These are phyloP conservation scores for Stephanodiscus triporus DNA, from an alignment of 108 stramenopile genomes.

Conservation along the genomic window DNA sequence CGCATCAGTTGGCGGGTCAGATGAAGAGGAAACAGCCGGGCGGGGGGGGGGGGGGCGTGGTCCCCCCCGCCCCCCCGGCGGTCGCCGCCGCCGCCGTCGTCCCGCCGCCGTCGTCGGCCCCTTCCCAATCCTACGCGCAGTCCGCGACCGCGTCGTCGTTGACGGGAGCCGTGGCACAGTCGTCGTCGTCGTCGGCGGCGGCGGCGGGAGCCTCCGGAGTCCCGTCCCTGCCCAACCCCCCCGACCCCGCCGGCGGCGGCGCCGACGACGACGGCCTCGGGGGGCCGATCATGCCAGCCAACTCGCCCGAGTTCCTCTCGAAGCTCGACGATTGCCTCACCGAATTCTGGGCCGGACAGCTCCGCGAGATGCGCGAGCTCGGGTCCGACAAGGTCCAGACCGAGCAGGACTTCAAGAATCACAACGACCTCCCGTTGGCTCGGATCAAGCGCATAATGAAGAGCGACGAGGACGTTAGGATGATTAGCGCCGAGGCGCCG, in stretches of 20 bases:
- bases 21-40: background rate
- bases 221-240: background rate
- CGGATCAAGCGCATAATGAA: constrained; percentile 99
- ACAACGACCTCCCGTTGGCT: constrained; percentile 93
- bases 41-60: too few relatives aligned
- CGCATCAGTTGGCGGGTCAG: background rate
- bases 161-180: background rate
- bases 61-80: background rate
- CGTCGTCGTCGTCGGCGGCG: constrained; percentile 5
- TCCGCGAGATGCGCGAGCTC: constrained; percentile 52
- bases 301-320: constrained; percentile 65
- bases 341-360: constrained; percentile 76
- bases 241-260: constrained; percentile 4
- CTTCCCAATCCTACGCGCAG: background rate
- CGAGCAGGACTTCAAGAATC: constrained; percentile 90
- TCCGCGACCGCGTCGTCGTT: background rate
- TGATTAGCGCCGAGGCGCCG: constrained; percentile 98
- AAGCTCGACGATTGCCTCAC: constrained; percentile 64
- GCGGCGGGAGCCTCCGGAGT: background rate
- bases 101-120: background rate
- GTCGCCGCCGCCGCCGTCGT: constrained; percentile 17
- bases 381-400: constrained; percentile 54
- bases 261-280: constrained; percentile 24
- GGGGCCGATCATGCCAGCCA: constrained; percentile 58
- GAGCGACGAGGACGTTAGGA: constrained; percentile 95